Evolutionary conservation across 352 stramenopile genomes (phyloP).

Genomic region (Phytophthora ohioensis): DNA sequence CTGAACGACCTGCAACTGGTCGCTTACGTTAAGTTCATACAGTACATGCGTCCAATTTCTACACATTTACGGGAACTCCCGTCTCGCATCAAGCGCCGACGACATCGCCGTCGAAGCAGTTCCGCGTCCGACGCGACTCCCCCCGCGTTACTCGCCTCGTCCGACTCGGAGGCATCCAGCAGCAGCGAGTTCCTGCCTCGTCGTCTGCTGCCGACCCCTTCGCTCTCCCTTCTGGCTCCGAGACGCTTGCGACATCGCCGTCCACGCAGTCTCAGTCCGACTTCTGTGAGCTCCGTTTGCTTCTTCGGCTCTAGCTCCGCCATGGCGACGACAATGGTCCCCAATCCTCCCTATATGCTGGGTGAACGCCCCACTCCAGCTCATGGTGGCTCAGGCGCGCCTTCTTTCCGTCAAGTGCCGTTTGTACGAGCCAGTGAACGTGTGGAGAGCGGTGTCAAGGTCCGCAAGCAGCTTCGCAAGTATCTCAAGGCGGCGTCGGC

Average conservation of each 20-base stretch:
- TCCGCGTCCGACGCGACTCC: slow-evolving; percentile 27
- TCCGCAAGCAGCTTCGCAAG: slow-evolving; percentile 86
- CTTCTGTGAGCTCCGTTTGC: slow-evolving; percentile 12
- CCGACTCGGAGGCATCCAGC: slow-evolving; percentile 26
- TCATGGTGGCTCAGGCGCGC: slow-evolving; percentile 57
- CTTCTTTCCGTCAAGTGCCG: slow-evolving; percentile 81
- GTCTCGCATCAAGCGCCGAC: slow-evolving; percentile 31
- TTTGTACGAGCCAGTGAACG: slow-evolving; percentile 83
- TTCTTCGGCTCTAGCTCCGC: slow-evolving; percentile 17
- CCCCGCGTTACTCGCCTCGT: slow-evolving; percentile 15
- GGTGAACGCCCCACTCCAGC: slow-evolving; percentile 71
- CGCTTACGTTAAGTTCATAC: slow-evolving; percentile 17
- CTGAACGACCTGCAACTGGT: slow-evolving; percentile 2
- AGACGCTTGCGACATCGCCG: slow-evolving; percentile 18
- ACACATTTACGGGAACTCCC: slow-evolving; percentile 24
- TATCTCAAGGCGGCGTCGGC: slow-evolving; percentile 81
- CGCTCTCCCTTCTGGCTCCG: slow-evolving; percentile 29
- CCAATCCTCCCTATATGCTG: slow-evolving; percentile 81
- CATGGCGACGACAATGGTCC: slow-evolving; percentile 50
- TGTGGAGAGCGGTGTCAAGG: slow-evolving; percentile 82
- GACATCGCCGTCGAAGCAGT: slow-evolving; percentile 30
- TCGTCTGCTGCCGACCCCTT: slow-evolving; percentile 19
- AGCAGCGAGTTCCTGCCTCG: slow-evolving; percentile 8
- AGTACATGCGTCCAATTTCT: slow-evolving; percentile 37
- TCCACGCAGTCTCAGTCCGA: slow-evolving; percentile 22